Evolutionary conservation across 2,329 filamentous ascomycete species (phyloP).

Genomic region (Calonectria pauciramosa): DNA sequence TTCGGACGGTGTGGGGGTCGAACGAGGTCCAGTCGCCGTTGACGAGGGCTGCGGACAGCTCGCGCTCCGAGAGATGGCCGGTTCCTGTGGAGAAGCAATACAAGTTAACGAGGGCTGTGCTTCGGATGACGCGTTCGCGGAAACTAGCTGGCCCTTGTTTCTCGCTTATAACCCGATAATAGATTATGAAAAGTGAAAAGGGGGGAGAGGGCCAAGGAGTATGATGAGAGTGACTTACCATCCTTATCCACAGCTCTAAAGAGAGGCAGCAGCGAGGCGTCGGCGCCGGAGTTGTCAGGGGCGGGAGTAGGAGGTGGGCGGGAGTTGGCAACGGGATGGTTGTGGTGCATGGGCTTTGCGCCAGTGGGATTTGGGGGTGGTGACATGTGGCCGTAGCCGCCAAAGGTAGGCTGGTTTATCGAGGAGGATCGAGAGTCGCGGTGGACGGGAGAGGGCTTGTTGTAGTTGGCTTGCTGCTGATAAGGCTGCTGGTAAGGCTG

Average conservation of each 20-base stretch:
- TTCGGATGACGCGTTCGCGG: neutral
- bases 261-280: conserved; percentile 78
- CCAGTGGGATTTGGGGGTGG: conserved; percentile 62
- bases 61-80: conserved; percentile 86
- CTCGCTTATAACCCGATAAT: neutral
- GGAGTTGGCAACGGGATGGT: conserved; percentile 68
- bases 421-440: conserved; percentile 45
- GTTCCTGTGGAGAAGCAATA: conserved; percentile 64
- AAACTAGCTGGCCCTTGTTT: conserved; percentile 5
- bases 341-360: conserved; percentile 57
- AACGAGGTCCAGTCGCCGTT: conserved; percentile 98
- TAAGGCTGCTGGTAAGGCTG: conserved; percentile 53
- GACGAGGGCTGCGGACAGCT: conserved; percentile 90
- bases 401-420: conserved; percentile 41
- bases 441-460: conserved; percentile 60
- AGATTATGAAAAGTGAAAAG: neutral
- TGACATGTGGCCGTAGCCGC: conserved; percentile 62
- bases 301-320: conserved; percentile 77
- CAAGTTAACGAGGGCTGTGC: conserved; percentile 12
- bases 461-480: conserved; percentile 57
- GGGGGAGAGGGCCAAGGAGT: neutral
- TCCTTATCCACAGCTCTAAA: conserved; percentile 94
- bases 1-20: conserved; percentile 92
- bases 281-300: conserved; percentile 60
- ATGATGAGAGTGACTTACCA: conserved; percentile 62